Conservation (phyloP, 2,329 filamentous ascomycete species). For the Calonectria crousiana region DNA sequence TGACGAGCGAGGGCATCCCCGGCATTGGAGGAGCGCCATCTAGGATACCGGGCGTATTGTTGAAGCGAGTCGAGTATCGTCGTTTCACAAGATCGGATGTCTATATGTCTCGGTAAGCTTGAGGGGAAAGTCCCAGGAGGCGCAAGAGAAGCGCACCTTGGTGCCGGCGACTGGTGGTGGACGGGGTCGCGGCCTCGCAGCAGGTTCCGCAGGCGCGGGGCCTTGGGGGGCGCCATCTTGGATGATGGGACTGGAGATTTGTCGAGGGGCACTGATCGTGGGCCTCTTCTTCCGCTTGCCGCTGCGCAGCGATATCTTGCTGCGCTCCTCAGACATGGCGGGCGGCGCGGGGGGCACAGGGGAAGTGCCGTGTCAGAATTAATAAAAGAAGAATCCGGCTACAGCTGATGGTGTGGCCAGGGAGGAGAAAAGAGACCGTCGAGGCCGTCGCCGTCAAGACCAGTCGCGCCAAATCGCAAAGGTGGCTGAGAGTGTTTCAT, state of each 20-base stretch:
- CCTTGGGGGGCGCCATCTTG: conserved; percentile 58
- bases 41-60: conserved; percentile 78
- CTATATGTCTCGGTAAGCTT: conserved; percentile 51
- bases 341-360: conserved; percentile 2
- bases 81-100: conserved; percentile 90
- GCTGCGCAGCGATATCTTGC: conserved; percentile 73
- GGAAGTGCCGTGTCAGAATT: conserved; percentile 2
- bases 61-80: conserved; percentile 93
- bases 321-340: conserved; percentile 72
- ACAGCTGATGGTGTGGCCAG: not conserved
- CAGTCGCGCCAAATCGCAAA: not conserved
- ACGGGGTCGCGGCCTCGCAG: conserved; percentile 56
- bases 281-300: conserved; percentile 73
- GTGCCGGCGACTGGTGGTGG: conserved; percentile 65
- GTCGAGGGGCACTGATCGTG: conserved; percentile 71
- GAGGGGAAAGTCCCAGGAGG: conserved; percentile 17
- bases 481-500: conserved; percentile 25
- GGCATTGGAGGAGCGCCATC: conserved; percentile 82
- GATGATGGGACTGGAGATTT: conserved; percentile 72
- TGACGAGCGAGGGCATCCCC: conserved; percentile 68
- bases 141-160: conserved; percentile 59
- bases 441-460: conserved; percentile 15
- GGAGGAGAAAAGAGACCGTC: conserved; percentile 8
- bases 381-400: not conserved
- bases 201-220: conserved; percentile 40